These are phyloP conservation scores for Aspergillus sojae DNA, from an alignment of 2,329 filamentous ascomycete species.

Conservation along the genomic window DNA sequence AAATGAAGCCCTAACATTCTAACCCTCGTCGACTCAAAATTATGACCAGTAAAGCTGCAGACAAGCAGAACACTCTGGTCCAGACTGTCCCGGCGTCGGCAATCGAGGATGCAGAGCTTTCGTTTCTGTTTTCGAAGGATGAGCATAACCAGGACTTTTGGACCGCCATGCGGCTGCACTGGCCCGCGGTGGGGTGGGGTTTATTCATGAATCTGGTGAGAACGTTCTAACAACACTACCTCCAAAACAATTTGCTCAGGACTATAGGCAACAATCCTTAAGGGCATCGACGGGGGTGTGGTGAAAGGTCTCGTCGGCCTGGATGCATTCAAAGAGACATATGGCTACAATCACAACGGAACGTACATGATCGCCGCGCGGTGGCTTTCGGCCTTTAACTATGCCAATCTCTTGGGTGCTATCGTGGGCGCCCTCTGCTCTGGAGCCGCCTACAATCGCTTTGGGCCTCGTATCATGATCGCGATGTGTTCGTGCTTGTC, in stretches of 20 bases:
- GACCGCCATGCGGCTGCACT: slow-evolving; percentile 27
- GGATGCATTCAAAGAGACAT: slow-evolving; percentile 29
- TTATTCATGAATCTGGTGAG: slow-evolving; percentile 31
- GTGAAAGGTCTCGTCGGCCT: slow-evolving; percentile 31
- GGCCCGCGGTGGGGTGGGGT: slow-evolving; percentile 30
- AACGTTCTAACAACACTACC: neutral
- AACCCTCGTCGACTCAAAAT: neutral
- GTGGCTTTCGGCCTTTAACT: slow-evolving; percentile 33
- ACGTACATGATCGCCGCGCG: slow-evolving; percentile 27
- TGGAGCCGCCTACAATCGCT: slow-evolving; percentile 29
- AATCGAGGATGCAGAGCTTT: slow-evolving; percentile 22
- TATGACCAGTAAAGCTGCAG: neutral
- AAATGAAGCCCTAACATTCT: neutral
- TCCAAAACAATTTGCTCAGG: neutral
- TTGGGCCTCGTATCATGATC: slow-evolving; percentile 32
- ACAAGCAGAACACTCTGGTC: slow-evolving; percentile 19
- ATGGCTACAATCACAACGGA: slow-evolving; percentile 30
- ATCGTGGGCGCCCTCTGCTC: slow-evolving; percentile 29
- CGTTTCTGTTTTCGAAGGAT: slow-evolving; percentile 25
- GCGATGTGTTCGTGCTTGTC: slow-evolving; percentile 28
- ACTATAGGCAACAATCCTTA: slow-evolving; percentile 22
- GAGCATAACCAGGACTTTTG: slow-evolving; percentile 29
- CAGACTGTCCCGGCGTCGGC: slow-evolving; percentile 19
- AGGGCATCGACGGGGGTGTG: slow-evolving; percentile 29
- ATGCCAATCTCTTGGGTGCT: slow-evolving; percentile 29